Percentiles rank a stretch among this genome's conserved stretches.
phyloP scores from a whole-genome alignment of 2,329 filamentous ascomycete genomes.

The Cordyceps farinosa region DNA sequence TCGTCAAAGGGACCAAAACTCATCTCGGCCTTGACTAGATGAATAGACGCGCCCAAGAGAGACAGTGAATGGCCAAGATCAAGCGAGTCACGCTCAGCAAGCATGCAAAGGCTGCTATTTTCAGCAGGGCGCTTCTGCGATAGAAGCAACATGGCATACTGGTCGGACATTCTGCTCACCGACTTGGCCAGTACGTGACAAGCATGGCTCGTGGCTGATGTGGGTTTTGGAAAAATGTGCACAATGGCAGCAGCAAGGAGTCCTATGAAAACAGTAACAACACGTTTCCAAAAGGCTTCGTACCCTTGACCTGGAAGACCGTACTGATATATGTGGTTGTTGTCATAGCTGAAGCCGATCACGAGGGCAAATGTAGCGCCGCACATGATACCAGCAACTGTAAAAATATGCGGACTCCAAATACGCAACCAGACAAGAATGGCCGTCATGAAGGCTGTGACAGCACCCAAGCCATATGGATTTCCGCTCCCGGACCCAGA shows the following conservation, averaged over 20 bases:
- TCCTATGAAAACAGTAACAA: slow-evolving; percentile 42
- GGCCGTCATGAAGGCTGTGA: slow-evolving; percentile 36
- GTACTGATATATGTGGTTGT: slow-evolving; percentile 40
- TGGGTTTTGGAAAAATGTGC: slow-evolving; percentile 44
- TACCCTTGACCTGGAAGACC: slow-evolving; percentile 46
- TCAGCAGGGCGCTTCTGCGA: slow-evolving; percentile 30
- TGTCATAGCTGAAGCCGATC: slow-evolving; percentile 45
- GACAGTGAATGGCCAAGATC: slow-evolving; percentile 29
- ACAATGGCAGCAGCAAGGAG: slow-evolving; percentile 41
- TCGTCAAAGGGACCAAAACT: slow-evolving; percentile 32
- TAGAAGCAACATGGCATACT: slow-evolving; percentile 44
- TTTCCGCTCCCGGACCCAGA: slow-evolving; percentile 46
- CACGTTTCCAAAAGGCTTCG: slow-evolving; percentile 45
- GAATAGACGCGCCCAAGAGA: slow-evolving; percentile 25
- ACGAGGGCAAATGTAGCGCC: slow-evolving; percentile 40
- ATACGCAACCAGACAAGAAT: slow-evolving; percentile 35
- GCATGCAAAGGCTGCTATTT: slow-evolving; percentile 28
- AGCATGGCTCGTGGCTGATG: slow-evolving; percentile 43
- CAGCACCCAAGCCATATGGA: slow-evolving; percentile 46
- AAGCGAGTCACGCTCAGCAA: slow-evolving; percentile 30
- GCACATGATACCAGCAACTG: slow-evolving; percentile 31
- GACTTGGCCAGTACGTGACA: slow-evolving; percentile 42
- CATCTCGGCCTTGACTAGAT: slow-evolving; percentile 29
- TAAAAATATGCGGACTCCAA: slow-evolving; percentile 28
- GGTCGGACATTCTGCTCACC: slow-evolving; percentile 41